Evolutionary conservation across 208 protist species (phyloP), one percentile per base, ranked within the genome.

Genomic region (Leishmania braziliensis): DNA sequence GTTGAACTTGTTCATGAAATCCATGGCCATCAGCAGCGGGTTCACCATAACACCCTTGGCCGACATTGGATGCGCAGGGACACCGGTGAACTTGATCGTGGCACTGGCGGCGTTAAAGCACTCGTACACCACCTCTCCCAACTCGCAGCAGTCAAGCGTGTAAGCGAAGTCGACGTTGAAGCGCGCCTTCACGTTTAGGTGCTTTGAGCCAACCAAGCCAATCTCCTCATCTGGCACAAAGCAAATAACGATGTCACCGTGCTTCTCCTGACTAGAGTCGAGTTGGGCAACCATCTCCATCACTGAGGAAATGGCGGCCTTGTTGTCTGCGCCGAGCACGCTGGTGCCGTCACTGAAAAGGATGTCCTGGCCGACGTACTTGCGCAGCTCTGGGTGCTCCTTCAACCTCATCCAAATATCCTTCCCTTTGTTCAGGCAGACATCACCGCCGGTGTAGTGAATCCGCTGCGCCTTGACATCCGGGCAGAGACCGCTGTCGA

Each of bases 161-260:
- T 94, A 97, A 69, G 92, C 94, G 81, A 96, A 96, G 82, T 95
- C 90, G 23, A 95, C 92, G 71, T 91, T 89, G 75, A 97, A 97
- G 76, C 93, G 93, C 12, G 72, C 80, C 72, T 75, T 84, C 23
- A 96, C 79, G 73, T 97, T 91, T 56, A 97, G 85, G 43, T 95
- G 85, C 84, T 97, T 97, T 46, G 94, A 92, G 6, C 94, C 94
- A 4, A 94, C 60, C 50, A 97, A 87, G 20, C 94, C 94, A 77
- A 97, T 94, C 81, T 97, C 92, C 81, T 97, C 94, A 77, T 97
- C 94, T 0, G 94, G 94, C 20, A 97, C 91, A 77, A 94, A 97
- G 80, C 92, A 95, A 12, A 97, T 78, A 23, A 94, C 82, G 70
- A 97, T 85, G 82, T 95, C 92, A 46, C 94, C 92, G 69, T 95